Base-by-base conservation (phyloP, 1,139 yeast species). In the Magnusiomyces fungicola region DNA sequence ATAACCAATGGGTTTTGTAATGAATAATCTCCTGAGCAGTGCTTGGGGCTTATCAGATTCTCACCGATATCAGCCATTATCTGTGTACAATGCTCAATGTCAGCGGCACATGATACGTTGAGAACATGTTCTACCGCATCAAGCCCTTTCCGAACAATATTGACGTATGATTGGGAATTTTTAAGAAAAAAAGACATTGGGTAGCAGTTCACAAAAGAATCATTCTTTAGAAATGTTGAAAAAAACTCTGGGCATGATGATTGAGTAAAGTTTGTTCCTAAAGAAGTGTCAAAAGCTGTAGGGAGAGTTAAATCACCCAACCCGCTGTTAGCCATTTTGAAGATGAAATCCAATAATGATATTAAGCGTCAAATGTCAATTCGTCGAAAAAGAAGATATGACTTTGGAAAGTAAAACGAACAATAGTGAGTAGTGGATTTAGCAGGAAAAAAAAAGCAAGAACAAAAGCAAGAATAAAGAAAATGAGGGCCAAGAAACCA, bases 201-300 rank as follows among this genome's bases (percentile, higher is more conserved):
- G 39, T 56, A 58, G 52, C 69, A 65, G 29, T 57, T 46, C 22
- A 57, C 50, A 45, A 65, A 65, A 16, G 55, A 46, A 24, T 51
- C 53, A 46, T 63, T 59, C 19, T 48, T 44, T 4, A 64, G 58
- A 50, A 65, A 63, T 21, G 42, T 22, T n/a, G 51, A 43, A 51
- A 65, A 63, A 45, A 59, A 65, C 9, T 47, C 41, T 18, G 62
- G 62, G 45, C 69, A 65, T 4, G 63, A 54, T 1, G 56, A 32
- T 30, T 58, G 53, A 19, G 66, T 58, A 56, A 64, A 63, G 51
- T 60, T 60, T 19, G 43, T 49, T 39, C 68, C 66, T 30, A 65
- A 58, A n/a, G 66, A 56, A 18, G 67, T 58, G 53, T 65, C 69
- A 53, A 65, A 65, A n/a, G 67, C 62, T 29, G 53, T 43, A 21